Conservation (phyloP, 257 asterid species). For the Primulina huaijiensis region DNA sequence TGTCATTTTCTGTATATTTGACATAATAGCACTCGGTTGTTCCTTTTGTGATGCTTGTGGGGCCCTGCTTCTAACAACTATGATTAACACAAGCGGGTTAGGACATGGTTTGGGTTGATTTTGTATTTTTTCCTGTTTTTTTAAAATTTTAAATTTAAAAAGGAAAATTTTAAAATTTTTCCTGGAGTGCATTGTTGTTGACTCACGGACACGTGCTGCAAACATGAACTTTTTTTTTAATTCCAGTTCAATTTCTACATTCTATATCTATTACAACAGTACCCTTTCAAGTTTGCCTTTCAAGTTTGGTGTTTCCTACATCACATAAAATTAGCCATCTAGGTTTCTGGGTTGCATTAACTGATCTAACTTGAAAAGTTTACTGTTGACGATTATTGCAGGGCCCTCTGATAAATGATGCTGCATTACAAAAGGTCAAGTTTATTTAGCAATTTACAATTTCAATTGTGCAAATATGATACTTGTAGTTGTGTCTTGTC, state of each 20-base stretch:
- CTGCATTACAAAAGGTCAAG: slow-evolving; percentile 77
- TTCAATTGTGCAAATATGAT: slow-evolving; percentile 11
- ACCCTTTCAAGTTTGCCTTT: neutral
- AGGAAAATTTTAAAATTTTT: no score
- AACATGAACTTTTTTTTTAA: neutral
- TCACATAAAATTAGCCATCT: neutral
- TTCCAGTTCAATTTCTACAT: neutral
- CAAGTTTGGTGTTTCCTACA: neutral
- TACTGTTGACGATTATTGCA: slow-evolving; percentile 29
- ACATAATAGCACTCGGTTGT: slow-evolving; percentile 9
- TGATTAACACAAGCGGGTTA: neutral
- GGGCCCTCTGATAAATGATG: slow-evolving; percentile 96
- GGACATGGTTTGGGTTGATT: no score
- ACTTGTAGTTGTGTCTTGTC: slow-evolving; percentile 16
- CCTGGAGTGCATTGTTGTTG: neutral
- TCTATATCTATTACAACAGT: neutral
- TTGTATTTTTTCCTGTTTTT: neutral
- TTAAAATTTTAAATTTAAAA: no score
- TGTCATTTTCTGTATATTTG: slow-evolving; percentile 18
- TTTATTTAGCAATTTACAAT: slow-evolving; percentile 23
- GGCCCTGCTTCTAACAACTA: neutral
- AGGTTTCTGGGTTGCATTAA: neutral
- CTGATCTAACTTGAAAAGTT: slow-evolving; percentile 22
- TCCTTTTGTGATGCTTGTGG: slow-evolving; percentile 25
- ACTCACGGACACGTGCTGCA: neutral